These are phyloP conservation scores for Ascochyta lentis DNA, from an alignment of 2,329 filamentous ascomycete species.

Conservation along the genomic window DNA sequence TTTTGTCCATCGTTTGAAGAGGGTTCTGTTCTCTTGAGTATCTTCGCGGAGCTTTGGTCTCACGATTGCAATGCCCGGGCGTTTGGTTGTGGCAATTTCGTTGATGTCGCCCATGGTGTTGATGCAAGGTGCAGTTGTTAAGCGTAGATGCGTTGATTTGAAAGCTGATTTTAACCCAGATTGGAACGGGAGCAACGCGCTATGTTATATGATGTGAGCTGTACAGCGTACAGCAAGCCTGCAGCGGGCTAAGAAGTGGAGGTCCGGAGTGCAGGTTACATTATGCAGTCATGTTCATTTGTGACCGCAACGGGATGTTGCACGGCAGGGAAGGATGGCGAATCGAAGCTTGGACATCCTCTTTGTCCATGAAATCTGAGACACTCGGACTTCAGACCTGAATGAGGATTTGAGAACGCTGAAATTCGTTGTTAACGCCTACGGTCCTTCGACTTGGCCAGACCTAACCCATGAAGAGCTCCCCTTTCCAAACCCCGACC, in stretches of 20 bases:
- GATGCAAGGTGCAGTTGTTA: neutral
- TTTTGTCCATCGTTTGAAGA: conserved; percentile 12
- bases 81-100: neutral
- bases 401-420: too few relatives aligned
- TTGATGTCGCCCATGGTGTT: neutral
- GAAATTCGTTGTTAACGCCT: too few relatives aligned
- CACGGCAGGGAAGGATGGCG: neutral
- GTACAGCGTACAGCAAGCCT: too few relatives aligned
- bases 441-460: neutral
- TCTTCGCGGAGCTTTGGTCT: conserved; percentile 1
- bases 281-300: neutral
- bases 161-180: too few relatives aligned
- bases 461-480: conserved; percentile 1
- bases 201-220: too few relatives aligned
- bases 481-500: conserved; percentile 6
- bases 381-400: neutral
- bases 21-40: conserved; percentile 1
- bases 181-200: too few relatives aligned
- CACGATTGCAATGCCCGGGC: conserved; percentile 13
- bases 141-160: neutral
- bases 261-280: neutral
- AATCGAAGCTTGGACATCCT: neutral
- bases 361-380: neutral
- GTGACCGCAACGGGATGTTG: neutral
- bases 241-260: neutral